These are phyloP conservation scores for Rhynchospora pubera DNA, from an alignment of 176 grass and related monocot species.

Conservation along the genomic window DNA sequence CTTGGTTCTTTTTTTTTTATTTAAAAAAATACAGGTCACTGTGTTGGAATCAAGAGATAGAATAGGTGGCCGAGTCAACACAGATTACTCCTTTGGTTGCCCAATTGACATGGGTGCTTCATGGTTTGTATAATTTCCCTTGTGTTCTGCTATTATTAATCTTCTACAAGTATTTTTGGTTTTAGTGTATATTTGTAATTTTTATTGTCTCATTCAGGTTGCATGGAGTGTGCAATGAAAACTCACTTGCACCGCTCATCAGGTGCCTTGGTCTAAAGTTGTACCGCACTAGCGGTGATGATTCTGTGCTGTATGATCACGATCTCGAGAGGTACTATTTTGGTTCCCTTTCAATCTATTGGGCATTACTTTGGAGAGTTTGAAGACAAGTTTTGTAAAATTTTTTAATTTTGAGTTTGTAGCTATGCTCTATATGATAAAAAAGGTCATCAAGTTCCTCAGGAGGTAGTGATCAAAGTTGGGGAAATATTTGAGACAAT, in stretches of 20 bases:
- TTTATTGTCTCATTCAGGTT: conserved; percentile 64
- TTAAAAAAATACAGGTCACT: conserved; percentile 38
- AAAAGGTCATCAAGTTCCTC: conserved; percentile 67
- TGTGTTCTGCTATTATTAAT: not conserved
- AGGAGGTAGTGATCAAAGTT: conserved; percentile 67
- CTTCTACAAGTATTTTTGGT: conserved; percentile 5
- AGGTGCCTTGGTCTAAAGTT: conserved; percentile 79
- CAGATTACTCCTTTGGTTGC: conserved; percentile 96
- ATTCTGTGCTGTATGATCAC: conserved; percentile 95
- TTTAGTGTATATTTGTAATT: not conserved
- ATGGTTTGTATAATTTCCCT: conserved; percentile 49
- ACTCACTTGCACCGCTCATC: conserved; percentile 92
- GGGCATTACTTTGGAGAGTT: conserved; percentile 3
- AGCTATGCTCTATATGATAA: conserved; percentile 97
- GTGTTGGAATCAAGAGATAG: conserved; percentile 78
- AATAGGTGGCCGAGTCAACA: conserved; percentile 87
- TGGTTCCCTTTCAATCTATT: not conserved
- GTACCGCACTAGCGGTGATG: conserved; percentile 96
- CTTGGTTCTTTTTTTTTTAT: conserved; percentile 9
- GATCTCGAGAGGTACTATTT: conserved; percentile 83
- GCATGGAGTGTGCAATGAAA: conserved; percentile 96
- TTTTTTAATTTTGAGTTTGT: conserved; percentile 24
- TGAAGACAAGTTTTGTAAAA: not conserved
- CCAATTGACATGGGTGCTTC: conserved; percentile 98
- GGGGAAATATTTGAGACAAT: conserved; percentile 91